phyloP scores from a whole-genome alignment of 805 yeast genomes.

The Metschnikowia gelsemii region DNA sequence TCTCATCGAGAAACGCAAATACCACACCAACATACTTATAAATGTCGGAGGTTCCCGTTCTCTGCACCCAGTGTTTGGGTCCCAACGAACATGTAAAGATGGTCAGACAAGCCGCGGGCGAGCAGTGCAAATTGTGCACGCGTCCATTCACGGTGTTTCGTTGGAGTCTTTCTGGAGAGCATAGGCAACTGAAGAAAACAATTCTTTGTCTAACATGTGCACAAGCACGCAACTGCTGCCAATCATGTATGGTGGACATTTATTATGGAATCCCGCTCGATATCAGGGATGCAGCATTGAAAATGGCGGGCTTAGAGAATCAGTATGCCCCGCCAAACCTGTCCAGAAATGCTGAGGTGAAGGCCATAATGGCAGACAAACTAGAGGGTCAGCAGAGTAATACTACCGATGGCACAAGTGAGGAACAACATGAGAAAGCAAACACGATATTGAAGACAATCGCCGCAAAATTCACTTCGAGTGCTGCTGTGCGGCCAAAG shows the following conservation, averaged over 20 bases:
- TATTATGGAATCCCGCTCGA: slow-evolving; percentile 78
- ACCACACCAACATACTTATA: not conserved
- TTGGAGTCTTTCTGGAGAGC: slow-evolving; percentile 56
- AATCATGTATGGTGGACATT: slow-evolving; percentile 80
- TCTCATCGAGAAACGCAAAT: too few relatives aligned
- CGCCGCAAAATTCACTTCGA: slow-evolving; percentile 31
- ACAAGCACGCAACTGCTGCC: slow-evolving; percentile 78
- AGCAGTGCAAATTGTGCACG: slow-evolving; percentile 83
- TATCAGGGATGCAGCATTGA: slow-evolving; percentile 75
- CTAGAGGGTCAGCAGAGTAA: slow-evolving; percentile 49
- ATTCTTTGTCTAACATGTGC: slow-evolving; percentile 80
- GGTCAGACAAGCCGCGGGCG: slow-evolving; percentile 68
- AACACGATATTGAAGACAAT: slow-evolving; percentile 51
- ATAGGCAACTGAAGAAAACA: slow-evolving; percentile 54
- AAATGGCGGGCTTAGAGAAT: slow-evolving; percentile 53
- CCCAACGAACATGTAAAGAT: slow-evolving; percentile 62
- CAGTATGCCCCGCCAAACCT: slow-evolving; percentile 26
- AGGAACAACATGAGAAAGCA: slow-evolving; percentile 35
- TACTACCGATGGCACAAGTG: slow-evolving; percentile 11
- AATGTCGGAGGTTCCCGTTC: slow-evolving; percentile 49
- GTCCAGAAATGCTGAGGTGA: slow-evolving; percentile 33
- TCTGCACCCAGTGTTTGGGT: slow-evolving; percentile 78
- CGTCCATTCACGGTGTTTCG: slow-evolving; percentile 78
- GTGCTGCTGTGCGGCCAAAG: slow-evolving; percentile 12
- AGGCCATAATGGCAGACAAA: slow-evolving; percentile 46